These are phyloP conservation scores for Sherardia arvensis DNA, from an alignment of 257 asterid genomes.

Conservation along the genomic window DNA sequence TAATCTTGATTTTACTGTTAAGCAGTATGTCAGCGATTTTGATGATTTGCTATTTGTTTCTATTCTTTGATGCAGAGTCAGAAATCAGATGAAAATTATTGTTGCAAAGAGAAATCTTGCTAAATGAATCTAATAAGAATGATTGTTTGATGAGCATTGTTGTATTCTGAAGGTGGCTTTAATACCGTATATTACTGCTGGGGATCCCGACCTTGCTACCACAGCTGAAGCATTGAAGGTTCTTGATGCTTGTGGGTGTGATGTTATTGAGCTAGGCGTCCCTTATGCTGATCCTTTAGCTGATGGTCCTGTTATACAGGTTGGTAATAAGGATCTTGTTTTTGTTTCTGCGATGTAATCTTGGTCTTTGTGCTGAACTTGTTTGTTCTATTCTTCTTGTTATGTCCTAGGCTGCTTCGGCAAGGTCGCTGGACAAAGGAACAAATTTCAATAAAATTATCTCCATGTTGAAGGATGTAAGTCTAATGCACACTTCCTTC, in stretches of 20 bases:
- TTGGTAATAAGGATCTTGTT: neutral
- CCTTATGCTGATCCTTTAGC: constrained; percentile 98
- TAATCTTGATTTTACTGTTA: no score
- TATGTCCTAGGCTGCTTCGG: constrained; percentile 61
- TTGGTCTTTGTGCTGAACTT: neutral
- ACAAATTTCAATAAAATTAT: constrained; percentile 61
- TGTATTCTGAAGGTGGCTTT: constrained; percentile 62
- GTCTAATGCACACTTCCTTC: constrained; percentile 6
- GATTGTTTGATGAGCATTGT: constrained; percentile 13
- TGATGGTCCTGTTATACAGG: constrained; percentile 97
- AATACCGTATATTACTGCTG: constrained; percentile 83
- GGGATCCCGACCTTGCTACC: constrained; percentile 78
- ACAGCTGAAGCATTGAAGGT: constrained; percentile 78
- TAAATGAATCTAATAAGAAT: neutral
- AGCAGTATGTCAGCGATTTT: neutral
- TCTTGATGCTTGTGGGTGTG: constrained; percentile 80
- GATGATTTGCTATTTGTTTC: neutral
- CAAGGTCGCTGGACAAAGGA: constrained; percentile 68
- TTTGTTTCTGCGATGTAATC: neutral
- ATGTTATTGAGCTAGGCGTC: constrained; percentile 77
- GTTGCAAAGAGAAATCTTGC: neutral
- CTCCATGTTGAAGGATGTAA: constrained; percentile 75
- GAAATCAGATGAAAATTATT: neutral
- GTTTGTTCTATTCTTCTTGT: constrained; percentile 6
- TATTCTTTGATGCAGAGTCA: neutral